A percentile compares a stretch with the other conserved stretches of the same genome.
Conservation (phyloP, 805 yeast species). For the Candida xyloterini region DNA sequence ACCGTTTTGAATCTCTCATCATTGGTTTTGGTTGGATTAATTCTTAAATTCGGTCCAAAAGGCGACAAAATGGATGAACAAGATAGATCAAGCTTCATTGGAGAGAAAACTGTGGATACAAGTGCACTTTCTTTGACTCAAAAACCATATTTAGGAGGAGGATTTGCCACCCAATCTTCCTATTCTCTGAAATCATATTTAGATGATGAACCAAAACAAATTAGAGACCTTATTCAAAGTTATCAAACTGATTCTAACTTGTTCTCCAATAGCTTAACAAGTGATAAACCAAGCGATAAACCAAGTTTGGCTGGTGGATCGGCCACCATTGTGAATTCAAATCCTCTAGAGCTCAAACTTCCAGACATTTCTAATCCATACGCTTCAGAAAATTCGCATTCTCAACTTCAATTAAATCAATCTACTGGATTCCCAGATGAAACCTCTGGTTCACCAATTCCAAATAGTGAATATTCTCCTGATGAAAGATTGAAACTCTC, state of each 20-base stretch:
- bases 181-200: constrained; percentile 7
- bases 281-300: constrained; percentile 3
- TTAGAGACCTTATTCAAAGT: constrained; percentile 6
- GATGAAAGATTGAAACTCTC: constrained; percentile 13
- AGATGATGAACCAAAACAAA: constrained; percentile 13
- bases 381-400: constrained; percentile 4
- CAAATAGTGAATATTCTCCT: constrained; percentile 9
- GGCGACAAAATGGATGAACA: constrained; percentile 14
- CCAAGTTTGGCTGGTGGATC: constrained; percentile 6
- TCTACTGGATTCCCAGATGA: background rate
- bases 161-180: constrained; percentile 8
- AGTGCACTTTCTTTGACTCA: constrained; percentile 13
- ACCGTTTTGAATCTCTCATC: constrained; percentile 54
- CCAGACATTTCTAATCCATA: constrained; percentile 19
- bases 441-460: constrained; percentile 1
- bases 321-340: constrained; percentile 4
- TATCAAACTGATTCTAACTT: constrained; percentile 5
- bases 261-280: constrained; percentile 6
- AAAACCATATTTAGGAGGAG: constrained; percentile 10
- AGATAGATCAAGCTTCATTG: constrained; percentile 10
- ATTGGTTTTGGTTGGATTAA: constrained; percentile 47
- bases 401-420: background rate
- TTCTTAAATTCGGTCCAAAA: constrained; percentile 24
- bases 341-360: constrained; percentile 10
- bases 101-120: constrained; percentile 13